Percentiles rank a stretch among this genome's conserved stretches.
These are phyloP conservation scores for Cyclanthera cordifolia DNA, from an alignment of 306 rosid genomes.

Conservation along the genomic window DNA sequence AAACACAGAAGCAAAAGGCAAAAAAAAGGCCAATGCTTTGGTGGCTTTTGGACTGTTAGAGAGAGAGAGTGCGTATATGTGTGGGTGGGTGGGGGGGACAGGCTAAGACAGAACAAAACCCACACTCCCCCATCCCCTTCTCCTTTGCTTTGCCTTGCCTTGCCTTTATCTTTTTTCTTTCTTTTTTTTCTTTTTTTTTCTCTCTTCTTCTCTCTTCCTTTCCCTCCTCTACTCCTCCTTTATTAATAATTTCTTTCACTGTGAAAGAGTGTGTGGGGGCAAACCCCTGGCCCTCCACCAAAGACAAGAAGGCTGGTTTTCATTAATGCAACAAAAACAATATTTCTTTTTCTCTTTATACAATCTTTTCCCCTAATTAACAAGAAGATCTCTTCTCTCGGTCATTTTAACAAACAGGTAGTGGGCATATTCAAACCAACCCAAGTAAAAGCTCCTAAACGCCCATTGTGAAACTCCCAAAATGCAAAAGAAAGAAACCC, in stretches of 20 bases:
- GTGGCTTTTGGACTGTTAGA: constrained; percentile 42
- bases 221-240: neutral
- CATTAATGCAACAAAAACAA: constrained; percentile 21
- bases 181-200: neutral
- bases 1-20: constrained; percentile 69
- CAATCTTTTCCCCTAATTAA: neutral
- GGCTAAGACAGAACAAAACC: constrained; percentile 63
- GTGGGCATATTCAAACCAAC: constrained; percentile 6
- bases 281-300: constrained; percentile 77
- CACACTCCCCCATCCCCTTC: constrained; percentile 45
- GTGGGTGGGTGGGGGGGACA: constrained; percentile 90
- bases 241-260: constrained; percentile 35
- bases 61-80: constrained; percentile 36
- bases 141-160: constrained; percentile 27
- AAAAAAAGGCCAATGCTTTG: constrained; percentile 49
- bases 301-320: constrained; percentile 36
- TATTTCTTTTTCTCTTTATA: neutral
- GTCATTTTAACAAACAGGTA: constrained; percentile 14
- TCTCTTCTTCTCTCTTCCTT: too few relatives aligned
- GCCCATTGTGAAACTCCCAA: neutral
- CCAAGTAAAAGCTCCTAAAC: constrained; percentile 2
- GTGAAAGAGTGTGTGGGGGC: constrained; percentile 23
- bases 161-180: constrained; percentile 38
- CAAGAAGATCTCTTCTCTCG: neutral
- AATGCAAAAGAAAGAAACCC: neutral